These are phyloP conservation scores for Yarrowia porcina DNA, from an alignment of 805 yeast species.

Conservation along the genomic window DNA sequence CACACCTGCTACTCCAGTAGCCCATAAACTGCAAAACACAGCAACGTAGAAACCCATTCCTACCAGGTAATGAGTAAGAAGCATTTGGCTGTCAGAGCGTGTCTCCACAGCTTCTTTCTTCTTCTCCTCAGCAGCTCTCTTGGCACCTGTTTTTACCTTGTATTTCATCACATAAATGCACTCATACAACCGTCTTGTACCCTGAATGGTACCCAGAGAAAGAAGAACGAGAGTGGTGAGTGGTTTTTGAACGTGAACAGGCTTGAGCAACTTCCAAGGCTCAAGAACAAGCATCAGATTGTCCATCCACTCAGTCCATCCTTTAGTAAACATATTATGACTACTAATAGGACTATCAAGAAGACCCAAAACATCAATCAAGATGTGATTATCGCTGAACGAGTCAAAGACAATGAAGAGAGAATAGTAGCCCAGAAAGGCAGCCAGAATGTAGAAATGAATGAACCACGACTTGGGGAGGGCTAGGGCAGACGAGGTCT, in stretches of 20 bases:
- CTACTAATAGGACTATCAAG: neutral
- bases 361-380: neutral
- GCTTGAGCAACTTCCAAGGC: neutral
- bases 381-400: neutral
- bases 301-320: neutral
- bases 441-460: slow-evolving; percentile 17
- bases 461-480: slow-evolving; percentile 10
- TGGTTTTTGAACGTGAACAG: neutral
- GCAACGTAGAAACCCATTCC: slow-evolving; percentile 18
- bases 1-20: neutral
- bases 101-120: neutral
- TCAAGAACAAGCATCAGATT: neutral
- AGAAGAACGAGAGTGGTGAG: neutral
- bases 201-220: neutral
- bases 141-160: neutral
- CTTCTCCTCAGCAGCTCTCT: neutral
- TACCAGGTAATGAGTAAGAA: neutral
- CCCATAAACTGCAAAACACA: slow-evolving; percentile 5
- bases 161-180: slow-evolving; percentile 7
- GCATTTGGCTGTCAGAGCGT: neutral
- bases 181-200: neutral
- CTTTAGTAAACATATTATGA: neutral
- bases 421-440: neutral
- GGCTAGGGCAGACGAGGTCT: neutral
- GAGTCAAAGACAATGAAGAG: neutral